Evolutionary conservation across 352 stramenopile species (phyloP).

Genomic region (Pythium phragmitis): DNA sequence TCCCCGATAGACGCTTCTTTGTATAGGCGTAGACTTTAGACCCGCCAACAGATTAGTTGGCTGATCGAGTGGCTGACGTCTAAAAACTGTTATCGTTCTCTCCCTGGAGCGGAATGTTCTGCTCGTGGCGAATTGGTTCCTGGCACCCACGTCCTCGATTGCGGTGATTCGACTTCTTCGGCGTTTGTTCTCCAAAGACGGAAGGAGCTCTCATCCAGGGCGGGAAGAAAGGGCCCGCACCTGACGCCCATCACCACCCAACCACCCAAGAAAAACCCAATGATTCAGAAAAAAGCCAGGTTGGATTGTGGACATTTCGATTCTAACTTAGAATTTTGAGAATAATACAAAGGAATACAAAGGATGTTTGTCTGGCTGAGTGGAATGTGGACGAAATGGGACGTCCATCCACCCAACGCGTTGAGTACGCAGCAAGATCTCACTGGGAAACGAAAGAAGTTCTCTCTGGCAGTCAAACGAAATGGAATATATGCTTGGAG

Average conservation of each 20-base stretch:
- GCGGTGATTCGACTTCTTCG: constrained; percentile 28
- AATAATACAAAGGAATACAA: neutral
- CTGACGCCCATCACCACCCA: constrained; percentile 28
- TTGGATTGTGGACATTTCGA: neutral
- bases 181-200: constrained; percentile 7
- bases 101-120: neutral
- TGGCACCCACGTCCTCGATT: neutral
- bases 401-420: no score
- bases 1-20: neutral
- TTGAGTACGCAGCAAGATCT: no score
- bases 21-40: constrained; percentile 1
- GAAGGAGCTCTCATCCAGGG: neutral
- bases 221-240: constrained; percentile 19
- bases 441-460: no score
- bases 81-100: neutral
- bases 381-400: no score
- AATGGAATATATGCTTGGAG: no score
- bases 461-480: no score
- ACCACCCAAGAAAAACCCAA: constrained; percentile 22
- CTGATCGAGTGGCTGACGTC: neutral
- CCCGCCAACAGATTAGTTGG: neutral
- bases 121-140: neutral
- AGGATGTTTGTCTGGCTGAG: neutral
- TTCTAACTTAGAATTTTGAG: neutral
- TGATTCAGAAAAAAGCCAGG: neutral